Percentiles rank a stretch among this genome's conserved stretches.
Evolutionary conservation across 139 green algal genomes (phyloP).

Genomic region (Closterium sp.): DNA sequence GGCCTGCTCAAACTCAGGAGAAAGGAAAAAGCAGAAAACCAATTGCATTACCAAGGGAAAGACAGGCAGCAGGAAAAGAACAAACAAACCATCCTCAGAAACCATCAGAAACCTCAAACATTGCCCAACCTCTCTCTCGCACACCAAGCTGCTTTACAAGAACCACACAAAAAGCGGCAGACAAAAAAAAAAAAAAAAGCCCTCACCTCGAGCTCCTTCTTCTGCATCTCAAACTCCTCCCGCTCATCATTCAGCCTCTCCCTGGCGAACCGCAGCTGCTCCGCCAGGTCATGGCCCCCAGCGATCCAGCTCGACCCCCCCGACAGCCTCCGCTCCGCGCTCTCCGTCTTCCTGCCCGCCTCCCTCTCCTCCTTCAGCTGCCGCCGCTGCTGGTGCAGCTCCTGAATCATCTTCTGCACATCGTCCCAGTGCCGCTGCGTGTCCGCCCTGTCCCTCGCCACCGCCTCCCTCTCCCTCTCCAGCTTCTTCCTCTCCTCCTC

Average conservation of each 20-base stretch:
- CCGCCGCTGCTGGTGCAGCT: not conserved
- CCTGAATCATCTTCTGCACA: not conserved
- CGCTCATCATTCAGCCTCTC: not conserved
- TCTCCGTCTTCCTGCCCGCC: not conserved
- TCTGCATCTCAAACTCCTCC: not conserved
- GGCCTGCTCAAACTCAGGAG: too few species aligned
- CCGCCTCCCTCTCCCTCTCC: not conserved
- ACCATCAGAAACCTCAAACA: too few species aligned
- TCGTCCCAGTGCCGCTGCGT: not conserved
- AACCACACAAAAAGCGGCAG: too few species aligned
- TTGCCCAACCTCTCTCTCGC: too few species aligned
- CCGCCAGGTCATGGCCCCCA: not conserved
- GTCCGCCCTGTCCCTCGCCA: not conserved
- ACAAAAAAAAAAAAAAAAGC: not conserved
- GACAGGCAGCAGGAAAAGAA: too few species aligned
- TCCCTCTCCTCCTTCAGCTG: not conserved
- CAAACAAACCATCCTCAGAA: too few species aligned
- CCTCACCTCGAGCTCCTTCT: not conserved
- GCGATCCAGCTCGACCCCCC: not conserved
- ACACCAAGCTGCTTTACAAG: too few species aligned
- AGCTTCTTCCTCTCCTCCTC: not conserved
- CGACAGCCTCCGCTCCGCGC: not conserved
- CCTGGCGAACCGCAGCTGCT: not conserved
- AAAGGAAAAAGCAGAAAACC: too few species aligned
- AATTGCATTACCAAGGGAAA: too few species aligned